These are phyloP conservation scores for Colletotrichum sp. DNA, from an alignment of 2,329 filamentous ascomycete species.

Conservation along the genomic window DNA sequence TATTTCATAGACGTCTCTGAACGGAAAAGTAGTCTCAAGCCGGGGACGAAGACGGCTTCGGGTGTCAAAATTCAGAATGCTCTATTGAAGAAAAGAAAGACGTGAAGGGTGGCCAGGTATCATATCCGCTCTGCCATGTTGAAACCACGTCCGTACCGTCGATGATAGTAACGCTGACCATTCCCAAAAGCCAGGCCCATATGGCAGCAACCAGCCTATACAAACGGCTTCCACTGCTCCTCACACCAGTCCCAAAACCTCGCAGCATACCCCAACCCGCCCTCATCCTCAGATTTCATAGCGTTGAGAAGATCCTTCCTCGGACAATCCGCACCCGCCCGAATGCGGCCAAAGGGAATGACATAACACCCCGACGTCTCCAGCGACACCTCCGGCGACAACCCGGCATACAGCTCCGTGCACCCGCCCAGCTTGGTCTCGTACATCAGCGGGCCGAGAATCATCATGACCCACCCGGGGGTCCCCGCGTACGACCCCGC, in stretches of 20 bases:
- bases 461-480: not conserved
- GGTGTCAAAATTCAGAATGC: too few species aligned
- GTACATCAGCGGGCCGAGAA: not conserved
- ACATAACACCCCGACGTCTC: not conserved
- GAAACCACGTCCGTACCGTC: not conserved
- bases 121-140: not conserved
- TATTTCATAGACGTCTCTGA: too few species aligned
- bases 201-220: accelerated
- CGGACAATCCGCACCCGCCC: not conserved
- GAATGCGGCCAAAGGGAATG: accelerated
- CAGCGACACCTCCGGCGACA: not conserved
- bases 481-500: not conserved
- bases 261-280: not conserved
- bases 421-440: not conserved
- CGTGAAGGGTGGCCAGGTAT: not conserved
- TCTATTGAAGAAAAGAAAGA: not conserved
- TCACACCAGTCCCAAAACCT: not conserved
- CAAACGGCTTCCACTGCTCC: not conserved
- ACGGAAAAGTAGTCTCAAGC: too few species aligned
- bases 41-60: too few species aligned
- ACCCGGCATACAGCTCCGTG: not conserved
- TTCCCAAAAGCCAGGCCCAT: not conserved
- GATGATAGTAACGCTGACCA: not conserved
- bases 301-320: not conserved
- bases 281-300: not conserved